Base-by-base conservation (phyloP, 1,284 basidiomycete genomes). In the Chalciporus sp. region DNA sequence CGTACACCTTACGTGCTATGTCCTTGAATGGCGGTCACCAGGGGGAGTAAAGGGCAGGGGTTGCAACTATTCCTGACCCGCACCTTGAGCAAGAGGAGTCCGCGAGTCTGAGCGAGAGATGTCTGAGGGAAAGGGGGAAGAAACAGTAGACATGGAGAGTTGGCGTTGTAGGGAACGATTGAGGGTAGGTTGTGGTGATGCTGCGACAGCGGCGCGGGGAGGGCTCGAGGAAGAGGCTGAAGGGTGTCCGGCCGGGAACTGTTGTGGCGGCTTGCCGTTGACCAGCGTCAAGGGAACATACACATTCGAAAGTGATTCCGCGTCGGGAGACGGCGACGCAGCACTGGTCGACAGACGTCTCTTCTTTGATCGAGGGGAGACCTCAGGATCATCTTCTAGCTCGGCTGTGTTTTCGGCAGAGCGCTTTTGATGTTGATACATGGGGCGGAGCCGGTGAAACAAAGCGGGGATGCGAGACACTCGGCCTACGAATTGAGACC, bases 191-290 rank as follows among this genome's bases (percentile, higher is more conserved):
- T 62, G 63, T 5, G 57, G 41, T 14, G 56, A 52, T 9, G 53
- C 50, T 1, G 51, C 37, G 11, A 28, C 6, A 1, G 51, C 7
- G 45, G 16, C 55, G 52, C 1, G 48, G 41, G 51, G 43, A 23
- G 51, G 42, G 23, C 20, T 26, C 31, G 41, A 39, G 27, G 47
- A 29, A 8, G 31, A 44, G 16, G 57, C 51, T 7, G 58, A 57
- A 4, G 53, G 58, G 31, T 39, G 57, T 10, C 69, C 66, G 1
- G 64, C 60, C 2, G 69, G 62, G 51, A 55, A 68, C 42, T 71
- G 70, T n/a, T 62, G 67, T 41, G 70, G 66, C 37, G 68, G 66
- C 37, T 57, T 69, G 23, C 68, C 68, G 19, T 66, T 68, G 27
- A 71, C 47, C 46, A 67, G 49, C 16, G 57, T 45, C 52, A 64